Evolutionary conservation across 441 rosid species (phyloP).

Genomic region (Gossypium davidsonii): DNA sequence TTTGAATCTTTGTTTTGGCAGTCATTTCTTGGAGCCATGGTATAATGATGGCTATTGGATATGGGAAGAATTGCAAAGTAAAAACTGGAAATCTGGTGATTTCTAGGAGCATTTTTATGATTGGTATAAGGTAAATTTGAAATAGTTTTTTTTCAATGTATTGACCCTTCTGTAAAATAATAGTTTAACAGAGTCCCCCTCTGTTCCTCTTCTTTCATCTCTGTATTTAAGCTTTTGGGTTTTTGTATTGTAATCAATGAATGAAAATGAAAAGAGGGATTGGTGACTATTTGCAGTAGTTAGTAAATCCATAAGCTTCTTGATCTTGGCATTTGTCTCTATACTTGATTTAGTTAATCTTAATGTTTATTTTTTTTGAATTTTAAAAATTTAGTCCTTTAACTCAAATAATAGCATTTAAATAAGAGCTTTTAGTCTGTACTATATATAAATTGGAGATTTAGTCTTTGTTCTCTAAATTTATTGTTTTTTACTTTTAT

Average conservation of each 20-base stretch:
- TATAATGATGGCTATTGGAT: neutral
- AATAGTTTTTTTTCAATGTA: neutral
- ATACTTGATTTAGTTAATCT: no score
- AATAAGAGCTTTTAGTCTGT: no score
- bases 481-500: no score
- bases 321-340: neutral
- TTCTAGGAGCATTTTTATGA: neutral
- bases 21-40: conserved; percentile 29
- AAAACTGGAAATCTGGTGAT: neutral
- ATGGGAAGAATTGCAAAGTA: neutral
- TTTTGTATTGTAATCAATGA: neutral
- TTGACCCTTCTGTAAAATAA: neutral
- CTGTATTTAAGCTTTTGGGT: neutral
- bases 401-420: no score
- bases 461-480: no score
- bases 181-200: neutral
- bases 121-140: neutral
- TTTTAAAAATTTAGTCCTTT: no score
- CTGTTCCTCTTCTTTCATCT: neutral
- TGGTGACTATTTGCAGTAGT: neutral
- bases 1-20: conserved; percentile 8
- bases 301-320: neutral
- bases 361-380: no score
- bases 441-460: no score
- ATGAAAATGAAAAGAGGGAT: neutral